Conservation (phyloP, 2,329 filamentous ascomycete species). For the Exophiala xenobiotica region DNA sequence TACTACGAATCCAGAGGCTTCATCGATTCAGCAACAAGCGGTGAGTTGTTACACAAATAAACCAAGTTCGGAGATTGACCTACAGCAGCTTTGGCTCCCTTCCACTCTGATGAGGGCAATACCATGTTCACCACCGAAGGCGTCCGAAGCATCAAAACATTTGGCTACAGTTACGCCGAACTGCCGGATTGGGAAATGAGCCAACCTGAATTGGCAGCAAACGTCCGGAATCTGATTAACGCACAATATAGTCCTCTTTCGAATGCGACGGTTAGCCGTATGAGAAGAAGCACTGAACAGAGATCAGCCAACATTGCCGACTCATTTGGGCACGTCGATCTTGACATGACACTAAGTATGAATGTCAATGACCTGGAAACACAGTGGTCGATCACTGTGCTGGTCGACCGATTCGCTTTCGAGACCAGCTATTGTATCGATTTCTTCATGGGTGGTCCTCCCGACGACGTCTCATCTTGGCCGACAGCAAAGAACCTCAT, state of each 20-base stretch:
- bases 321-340: conserved; percentile 35
- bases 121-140: conserved; percentile 68
- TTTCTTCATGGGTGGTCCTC: conserved; percentile 63
- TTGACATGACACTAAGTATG: conserved; percentile 19
- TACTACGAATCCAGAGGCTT: conserved; percentile 41
- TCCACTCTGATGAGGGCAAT: conserved; percentile 54
- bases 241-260: conserved; percentile 54
- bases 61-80: conserved; percentile 13
- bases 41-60: conserved; percentile 19
- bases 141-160: conserved; percentile 58
- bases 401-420: conserved; percentile 53
- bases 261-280: conserved; percentile 9
- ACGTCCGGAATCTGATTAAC: conserved; percentile 58
- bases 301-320: conserved; percentile 33
- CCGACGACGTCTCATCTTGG: conserved; percentile 52
- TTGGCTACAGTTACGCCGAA: conserved; percentile 76
- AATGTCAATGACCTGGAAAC: conserved; percentile 35
- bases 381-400: conserved; percentile 69
- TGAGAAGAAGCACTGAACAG: conserved; percentile 32
- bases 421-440: conserved; percentile 64
- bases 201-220: conserved; percentile 35
- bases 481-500: conserved; percentile 55
- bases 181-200: conserved; percentile 46
- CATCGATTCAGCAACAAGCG: conserved; percentile 24
- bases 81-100: conserved; percentile 55